Conservation (phyloP, 2,329 filamentous ascomycete genomes). For the Fusarium sp. region DNA sequence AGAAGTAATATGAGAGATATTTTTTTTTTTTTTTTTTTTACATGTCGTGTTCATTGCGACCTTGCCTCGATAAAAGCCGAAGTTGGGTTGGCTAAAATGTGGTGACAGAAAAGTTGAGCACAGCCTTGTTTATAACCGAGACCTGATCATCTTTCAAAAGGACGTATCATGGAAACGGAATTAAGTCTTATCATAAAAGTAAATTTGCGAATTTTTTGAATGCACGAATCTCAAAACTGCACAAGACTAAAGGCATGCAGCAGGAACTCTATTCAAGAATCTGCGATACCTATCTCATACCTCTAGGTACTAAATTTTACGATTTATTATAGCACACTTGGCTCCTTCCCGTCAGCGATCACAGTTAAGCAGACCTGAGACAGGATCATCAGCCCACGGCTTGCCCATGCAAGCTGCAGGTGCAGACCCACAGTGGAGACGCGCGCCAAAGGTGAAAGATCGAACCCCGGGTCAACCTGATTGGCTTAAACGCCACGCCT, state of each 20-base stretch:
- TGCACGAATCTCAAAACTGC: neutral
- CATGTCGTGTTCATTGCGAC: slow-evolving; percentile 5
- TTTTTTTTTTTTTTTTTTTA: slow-evolving; percentile 8
- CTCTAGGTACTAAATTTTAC: neutral
- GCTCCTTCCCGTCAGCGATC: slow-evolving; percentile 29
- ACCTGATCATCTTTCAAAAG: neutral
- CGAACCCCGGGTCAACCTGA: neutral
- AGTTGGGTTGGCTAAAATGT: slow-evolving; percentile 3
- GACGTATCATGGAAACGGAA: neutral
- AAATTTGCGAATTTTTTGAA: neutral
- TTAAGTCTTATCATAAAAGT: neutral
- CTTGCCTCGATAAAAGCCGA: slow-evolving; percentile 19
- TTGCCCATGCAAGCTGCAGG: slow-evolving; percentile 27
- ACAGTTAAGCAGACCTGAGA: neutral
- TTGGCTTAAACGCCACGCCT: neutral
- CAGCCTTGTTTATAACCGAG: neutral
- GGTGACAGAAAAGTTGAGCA: neutral
- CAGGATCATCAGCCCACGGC: slow-evolving; percentile 30
- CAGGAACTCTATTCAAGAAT: neutral
- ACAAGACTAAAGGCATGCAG: neutral
- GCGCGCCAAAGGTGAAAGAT: slow-evolving; percentile 32
- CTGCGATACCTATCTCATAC: neutral
- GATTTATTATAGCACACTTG: neutral
- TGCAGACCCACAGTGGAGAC: slow-evolving; percentile 33
- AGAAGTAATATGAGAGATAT: too few species aligned